A percentile compares a stretch with the other conserved stretches of the same genome.
Evolutionary conservation across 1,284 basidiomycete species (phyloP).

Genomic region (Porodaedalea pini): DNA sequence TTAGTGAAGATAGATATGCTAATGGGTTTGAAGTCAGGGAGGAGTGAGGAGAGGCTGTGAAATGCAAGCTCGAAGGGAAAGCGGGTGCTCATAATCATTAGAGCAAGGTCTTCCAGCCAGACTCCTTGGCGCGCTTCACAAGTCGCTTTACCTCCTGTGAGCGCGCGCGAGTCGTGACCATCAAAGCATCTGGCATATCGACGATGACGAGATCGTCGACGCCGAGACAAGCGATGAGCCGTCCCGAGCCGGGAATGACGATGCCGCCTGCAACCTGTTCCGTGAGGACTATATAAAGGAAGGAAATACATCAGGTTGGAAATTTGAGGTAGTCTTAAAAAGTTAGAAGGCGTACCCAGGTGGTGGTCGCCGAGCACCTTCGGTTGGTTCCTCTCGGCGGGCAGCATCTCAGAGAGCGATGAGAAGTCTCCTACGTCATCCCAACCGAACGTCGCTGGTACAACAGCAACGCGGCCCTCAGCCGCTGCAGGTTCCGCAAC

Average conservation of each 20-base stretch:
- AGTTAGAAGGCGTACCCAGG: slow-evolving; percentile 48
- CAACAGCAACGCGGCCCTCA: slow-evolving; percentile 74
- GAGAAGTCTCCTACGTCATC: slow-evolving; percentile 87
- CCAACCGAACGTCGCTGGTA: slow-evolving; percentile 86
- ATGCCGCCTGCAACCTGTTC: slow-evolving; percentile 84
- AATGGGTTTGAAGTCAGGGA: too few species aligned
- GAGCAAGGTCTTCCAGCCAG: slow-evolving; percentile 71
- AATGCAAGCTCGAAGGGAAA: too few species aligned
- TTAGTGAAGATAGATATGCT: too few species aligned
- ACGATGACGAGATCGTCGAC: slow-evolving; percentile 84
- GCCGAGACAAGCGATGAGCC: slow-evolving; percentile 72
- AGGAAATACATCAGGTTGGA: slow-evolving; percentile 4
- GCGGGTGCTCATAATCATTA: slow-evolving; percentile 25
- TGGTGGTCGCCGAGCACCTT: slow-evolving; percentile 68
- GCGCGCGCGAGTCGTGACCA: slow-evolving; percentile 81
- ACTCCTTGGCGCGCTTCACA: slow-evolving; percentile 69
- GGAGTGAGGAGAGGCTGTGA: too few species aligned
- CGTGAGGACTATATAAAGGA: slow-evolving; percentile 56
- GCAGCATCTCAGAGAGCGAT: slow-evolving; percentile 74
- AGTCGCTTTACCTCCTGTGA: slow-evolving; percentile 82
- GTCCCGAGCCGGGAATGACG: slow-evolving; percentile 76
- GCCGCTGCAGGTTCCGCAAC: slow-evolving; percentile 78
- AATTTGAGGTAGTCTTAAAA: background rate
- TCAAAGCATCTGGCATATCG: slow-evolving; percentile 80
- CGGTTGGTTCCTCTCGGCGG: slow-evolving; percentile 76